A percentile compares a stretch with the other conserved stretches of the same genome.
phyloP scores from a whole-genome alignment of 2,329 filamentous ascomycete genomes.

The Trichoderma arundinaceum region DNA sequence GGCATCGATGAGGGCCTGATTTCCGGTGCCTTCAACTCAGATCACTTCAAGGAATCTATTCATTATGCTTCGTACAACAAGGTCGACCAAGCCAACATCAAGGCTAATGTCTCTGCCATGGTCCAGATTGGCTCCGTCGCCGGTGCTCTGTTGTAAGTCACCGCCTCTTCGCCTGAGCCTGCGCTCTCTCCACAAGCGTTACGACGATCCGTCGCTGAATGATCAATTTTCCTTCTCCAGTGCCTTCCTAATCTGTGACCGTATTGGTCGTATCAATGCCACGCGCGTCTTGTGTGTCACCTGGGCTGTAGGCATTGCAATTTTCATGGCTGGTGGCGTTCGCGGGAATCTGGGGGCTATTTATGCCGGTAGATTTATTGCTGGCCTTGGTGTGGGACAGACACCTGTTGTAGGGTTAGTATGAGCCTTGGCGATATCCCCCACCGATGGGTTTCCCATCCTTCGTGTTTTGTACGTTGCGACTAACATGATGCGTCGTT shows the following conservation, averaged over 20 bases:
- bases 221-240: slow-evolving; percentile 42
- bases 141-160: slow-evolving; percentile 64
- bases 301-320: slow-evolving; percentile 63
- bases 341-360: slow-evolving; percentile 61
- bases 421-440: neutral
- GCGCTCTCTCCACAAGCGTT: slow-evolving; percentile 14
- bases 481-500: neutral
- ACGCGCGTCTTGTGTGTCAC: slow-evolving; percentile 62
- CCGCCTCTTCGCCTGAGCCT: slow-evolving; percentile 1
- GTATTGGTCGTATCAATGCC: slow-evolving; percentile 67
- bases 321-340: slow-evolving; percentile 60
- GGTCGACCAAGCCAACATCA: slow-evolving; percentile 67
- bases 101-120: slow-evolving; percentile 80
- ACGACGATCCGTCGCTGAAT: slow-evolving; percentile 18
- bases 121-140: slow-evolving; percentile 78
- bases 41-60: slow-evolving; percentile 66
- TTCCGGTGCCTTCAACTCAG: slow-evolving; percentile 71
- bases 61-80: slow-evolving; percentile 59
- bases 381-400: slow-evolving; percentile 69
- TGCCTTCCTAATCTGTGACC: slow-evolving; percentile 64
- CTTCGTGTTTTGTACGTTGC: neutral
- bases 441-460: neutral
- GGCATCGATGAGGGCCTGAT: slow-evolving; percentile 85
- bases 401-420: slow-evolving; percentile 65
- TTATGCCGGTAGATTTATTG: slow-evolving; percentile 70